A percentile compares a stretch with the other conserved stretches of the same genome.
Conservation (phyloP, 2,329 filamentous ascomycete species). For the Neopestalotiopsis rosae region DNA sequence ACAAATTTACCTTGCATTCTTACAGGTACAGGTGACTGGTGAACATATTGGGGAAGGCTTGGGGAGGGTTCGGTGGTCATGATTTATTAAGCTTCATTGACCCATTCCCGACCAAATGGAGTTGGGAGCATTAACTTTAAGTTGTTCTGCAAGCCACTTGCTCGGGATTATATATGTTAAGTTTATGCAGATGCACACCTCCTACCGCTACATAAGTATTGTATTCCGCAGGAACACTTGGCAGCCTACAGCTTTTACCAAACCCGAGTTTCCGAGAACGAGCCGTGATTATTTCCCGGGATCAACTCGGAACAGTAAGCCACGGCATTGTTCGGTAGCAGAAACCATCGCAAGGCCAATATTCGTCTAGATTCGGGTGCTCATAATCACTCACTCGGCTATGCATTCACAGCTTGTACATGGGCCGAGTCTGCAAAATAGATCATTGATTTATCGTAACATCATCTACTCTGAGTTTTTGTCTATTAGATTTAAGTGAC, state of each 20-base stretch:
- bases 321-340: neutral
- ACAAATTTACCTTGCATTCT: neutral
- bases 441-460: neutral
- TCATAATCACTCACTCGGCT: neutral
- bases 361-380: neutral
- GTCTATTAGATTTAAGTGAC: neutral
- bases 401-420: neutral
- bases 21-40: neutral
- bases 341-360: neutral
- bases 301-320: neutral
- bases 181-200: too few species aligned
- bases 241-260: neutral
- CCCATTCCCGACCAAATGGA: too few species aligned
- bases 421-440: neutral
- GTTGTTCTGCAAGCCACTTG: too few species aligned
- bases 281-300: neutral
- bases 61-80: neutral
- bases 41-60: neutral
- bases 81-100: too few species aligned
- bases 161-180: too few species aligned
- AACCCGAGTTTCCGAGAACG: neutral
- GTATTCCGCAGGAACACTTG: neutral
- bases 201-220: too few species aligned
- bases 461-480: neutral
- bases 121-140: too few species aligned